A percentile compares a stretch with the other conserved stretches of the same genome.
phyloP scores from a whole-genome alignment of 352 stramenopile species.

The Phytophthora palmivora region DNA sequence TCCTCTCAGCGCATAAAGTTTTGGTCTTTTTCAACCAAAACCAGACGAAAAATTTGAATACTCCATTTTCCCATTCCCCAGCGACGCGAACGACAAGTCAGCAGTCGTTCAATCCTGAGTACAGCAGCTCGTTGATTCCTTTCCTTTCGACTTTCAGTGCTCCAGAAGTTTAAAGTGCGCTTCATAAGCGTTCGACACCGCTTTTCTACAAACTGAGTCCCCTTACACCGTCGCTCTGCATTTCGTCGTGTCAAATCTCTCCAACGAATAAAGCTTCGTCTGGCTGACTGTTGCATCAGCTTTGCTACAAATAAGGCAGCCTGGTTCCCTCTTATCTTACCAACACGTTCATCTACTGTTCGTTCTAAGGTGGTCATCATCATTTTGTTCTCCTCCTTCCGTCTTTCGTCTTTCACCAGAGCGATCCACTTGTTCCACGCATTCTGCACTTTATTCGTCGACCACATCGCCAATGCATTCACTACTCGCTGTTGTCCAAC shows the following conservation, averaged over 20 bases:
- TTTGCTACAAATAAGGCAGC: constrained; percentile 23
- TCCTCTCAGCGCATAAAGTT: constrained; percentile 3
- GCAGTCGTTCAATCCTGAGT: constrained; percentile 7
- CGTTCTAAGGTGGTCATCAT: constrained; percentile 16
- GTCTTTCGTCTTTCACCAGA: constrained; percentile 8
- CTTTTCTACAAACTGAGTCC: not conserved
- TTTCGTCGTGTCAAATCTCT: constrained; percentile 5
- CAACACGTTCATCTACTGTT: constrained; percentile 15
- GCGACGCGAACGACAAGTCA: constrained; percentile 8
- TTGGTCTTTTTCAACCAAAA: constrained; percentile 17
- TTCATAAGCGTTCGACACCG: not conserved
- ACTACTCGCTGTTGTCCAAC: constrained; percentile 32
- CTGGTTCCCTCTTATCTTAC: constrained; percentile 23
- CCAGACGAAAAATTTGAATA: constrained; percentile 23
- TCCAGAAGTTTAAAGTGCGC: constrained; percentile 21
- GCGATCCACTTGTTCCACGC: constrained; percentile 53
- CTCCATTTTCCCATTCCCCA: constrained; percentile 30
- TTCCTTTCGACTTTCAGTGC: not conserved
- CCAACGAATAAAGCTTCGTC: constrained; percentile 24
- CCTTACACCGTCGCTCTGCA: constrained; percentile 9
- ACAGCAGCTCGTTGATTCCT: constrained; percentile 5
- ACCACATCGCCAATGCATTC: constrained; percentile 40
- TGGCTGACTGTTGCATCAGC: constrained; percentile 26
- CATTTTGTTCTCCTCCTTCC: constrained; percentile 20
- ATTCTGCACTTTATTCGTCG: constrained; percentile 31